Evolutionary conservation across 805 yeast species (phyloP).

Genomic region (Yamadazyma scolyti): DNA sequence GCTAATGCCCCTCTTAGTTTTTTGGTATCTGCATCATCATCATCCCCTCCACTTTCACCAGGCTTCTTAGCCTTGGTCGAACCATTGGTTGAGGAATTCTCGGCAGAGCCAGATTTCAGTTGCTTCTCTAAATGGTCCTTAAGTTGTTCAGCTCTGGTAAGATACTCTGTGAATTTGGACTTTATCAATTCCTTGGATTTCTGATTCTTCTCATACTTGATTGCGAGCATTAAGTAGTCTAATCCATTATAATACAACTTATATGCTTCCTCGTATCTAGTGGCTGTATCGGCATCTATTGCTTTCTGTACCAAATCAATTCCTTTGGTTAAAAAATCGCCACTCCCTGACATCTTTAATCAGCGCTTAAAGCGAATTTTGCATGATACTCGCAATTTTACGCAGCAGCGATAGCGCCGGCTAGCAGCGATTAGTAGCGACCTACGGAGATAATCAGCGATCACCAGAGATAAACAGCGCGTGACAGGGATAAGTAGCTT

Average conservation of each 20-base stretch:
- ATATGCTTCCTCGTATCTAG: slow-evolving; percentile 91
- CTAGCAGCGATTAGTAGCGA: too few species aligned
- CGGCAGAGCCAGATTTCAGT: slow-evolving; percentile 45
- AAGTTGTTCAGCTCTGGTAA: slow-evolving; percentile 89
- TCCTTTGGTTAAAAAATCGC: slow-evolving; percentile 88
- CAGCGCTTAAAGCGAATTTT: too few species aligned
- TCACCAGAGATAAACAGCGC: too few species aligned
- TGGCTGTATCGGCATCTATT: slow-evolving; percentile 87
- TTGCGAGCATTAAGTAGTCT: slow-evolving; percentile 92
- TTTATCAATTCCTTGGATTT: slow-evolving; percentile 85
- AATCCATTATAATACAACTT: slow-evolving; percentile 88
- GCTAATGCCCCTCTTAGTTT: slow-evolving; percentile 87
- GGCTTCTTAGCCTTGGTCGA: slow-evolving; percentile 54
- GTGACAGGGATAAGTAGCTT: too few species aligned
- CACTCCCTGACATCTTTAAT: slow-evolving; percentile 8
- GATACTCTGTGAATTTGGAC: slow-evolving; percentile 85
- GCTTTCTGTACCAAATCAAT: slow-evolving; percentile 92
- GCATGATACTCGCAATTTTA: too few species aligned
- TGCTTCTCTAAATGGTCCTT: slow-evolving; percentile 80
- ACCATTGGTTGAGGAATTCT: slow-evolving; percentile 51
- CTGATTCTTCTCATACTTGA: slow-evolving; percentile 88
- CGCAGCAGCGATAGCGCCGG: too few species aligned
- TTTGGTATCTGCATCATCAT: slow-evolving; percentile 77
- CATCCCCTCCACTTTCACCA: slow-evolving; percentile 39
- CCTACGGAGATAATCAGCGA: too few species aligned